Evolutionary conservation across 352 stramenopile species (phyloP).

Genomic region (Peronospora tabacina): DNA sequence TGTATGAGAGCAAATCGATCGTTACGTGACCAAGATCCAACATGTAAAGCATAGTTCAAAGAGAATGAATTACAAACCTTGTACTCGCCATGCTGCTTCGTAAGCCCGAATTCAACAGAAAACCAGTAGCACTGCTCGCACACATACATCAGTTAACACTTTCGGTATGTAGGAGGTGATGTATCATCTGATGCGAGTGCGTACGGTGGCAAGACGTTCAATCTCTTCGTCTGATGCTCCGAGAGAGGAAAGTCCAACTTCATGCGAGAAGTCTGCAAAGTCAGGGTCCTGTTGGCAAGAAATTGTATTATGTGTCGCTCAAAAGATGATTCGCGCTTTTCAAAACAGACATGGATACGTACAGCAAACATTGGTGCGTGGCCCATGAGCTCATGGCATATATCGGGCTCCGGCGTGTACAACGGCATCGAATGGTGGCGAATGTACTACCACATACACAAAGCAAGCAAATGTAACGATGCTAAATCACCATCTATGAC

Average conservation of each 20-base stretch:
- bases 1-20: conserved; percentile 3
- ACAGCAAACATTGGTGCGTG: conserved; percentile 96
- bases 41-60: not conserved
- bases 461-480: not conserved
- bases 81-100: conserved; percentile 86
- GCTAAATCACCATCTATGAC: not conserved
- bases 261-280: conserved; percentile 95
- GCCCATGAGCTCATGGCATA: conserved; percentile 95
- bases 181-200: not conserved
- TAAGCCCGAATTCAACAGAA: conserved; percentile 96
- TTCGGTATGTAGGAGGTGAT: not conserved
- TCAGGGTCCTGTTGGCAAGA: conserved; percentile 76
- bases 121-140: conserved; percentile 93
- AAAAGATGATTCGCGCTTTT: not conserved
- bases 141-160: conserved; percentile 2
- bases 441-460: conserved; percentile 73
- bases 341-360: conserved; percentile 5
- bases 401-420: conserved; percentile 97
- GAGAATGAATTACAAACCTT: conserved; percentile 51
- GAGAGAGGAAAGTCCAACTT: conserved; percentile 94
- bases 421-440: conserved; percentile 92
- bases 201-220: conserved; percentile 83
- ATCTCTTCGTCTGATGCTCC: conserved; percentile 95
- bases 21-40: not conserved
- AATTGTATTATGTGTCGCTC: not conserved